These are phyloP conservation scores for Nannochloropsis salina DNA, from an alignment of 108 stramenopile species.

Conservation along the genomic window DNA sequence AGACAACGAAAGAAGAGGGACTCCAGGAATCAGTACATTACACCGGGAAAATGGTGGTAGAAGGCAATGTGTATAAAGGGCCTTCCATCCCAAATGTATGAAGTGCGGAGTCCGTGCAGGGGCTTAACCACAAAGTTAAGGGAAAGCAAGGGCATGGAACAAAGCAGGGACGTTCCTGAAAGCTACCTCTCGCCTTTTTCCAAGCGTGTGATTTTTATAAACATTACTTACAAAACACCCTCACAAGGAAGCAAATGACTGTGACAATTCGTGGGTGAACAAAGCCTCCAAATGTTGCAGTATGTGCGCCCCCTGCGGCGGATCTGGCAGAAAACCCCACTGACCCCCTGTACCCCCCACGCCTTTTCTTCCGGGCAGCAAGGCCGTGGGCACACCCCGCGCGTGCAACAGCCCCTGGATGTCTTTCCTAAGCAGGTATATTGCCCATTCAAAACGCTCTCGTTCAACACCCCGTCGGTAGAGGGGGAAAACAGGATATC, in stretches of 20 bases:
- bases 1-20: no score
- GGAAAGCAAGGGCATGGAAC: no score
- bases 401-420: slow-evolving; percentile 1
- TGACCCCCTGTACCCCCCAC: not conserved
- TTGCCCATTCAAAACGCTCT: slow-evolving; percentile 22
- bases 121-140: no score
- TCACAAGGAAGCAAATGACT: not conserved
- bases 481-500: not conserved
- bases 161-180: no score
- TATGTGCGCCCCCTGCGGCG: not conserved
- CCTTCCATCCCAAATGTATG: no score
- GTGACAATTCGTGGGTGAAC: not conserved
- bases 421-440: not conserved
- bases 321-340: not conserved
- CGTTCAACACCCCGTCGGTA: slow-evolving; percentile 20
- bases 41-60: no score
- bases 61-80: no score
- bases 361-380: not conserved
- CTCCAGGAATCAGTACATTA: no score
- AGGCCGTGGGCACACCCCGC: not conserved
- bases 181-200: no score
- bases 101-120: no score
- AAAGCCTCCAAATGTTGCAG: not conserved
- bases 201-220: no score
- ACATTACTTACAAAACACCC: not conserved